Percentiles rank a stretch among this genome's conserved stretches.
phyloP scores from a whole-genome alignment of 108 stramenopile species.

The Skeletonema menzelii region DNA sequence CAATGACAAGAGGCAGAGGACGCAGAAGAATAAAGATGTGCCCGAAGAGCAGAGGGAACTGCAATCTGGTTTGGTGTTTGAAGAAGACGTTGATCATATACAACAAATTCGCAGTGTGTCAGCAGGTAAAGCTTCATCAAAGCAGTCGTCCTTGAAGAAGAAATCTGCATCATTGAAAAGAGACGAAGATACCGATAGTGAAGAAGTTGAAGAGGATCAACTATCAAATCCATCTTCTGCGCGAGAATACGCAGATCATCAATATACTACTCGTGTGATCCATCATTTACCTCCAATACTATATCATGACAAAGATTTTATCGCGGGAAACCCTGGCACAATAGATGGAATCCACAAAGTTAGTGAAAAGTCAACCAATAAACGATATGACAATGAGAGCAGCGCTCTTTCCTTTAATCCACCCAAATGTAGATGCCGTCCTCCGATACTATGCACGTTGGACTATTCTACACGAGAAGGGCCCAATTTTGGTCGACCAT shows the following conservation, averaged over 20 bases:
- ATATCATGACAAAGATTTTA: slow-evolving; percentile 49
- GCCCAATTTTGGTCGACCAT: slow-evolving; percentile 32
- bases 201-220: slow-evolving; percentile 5
- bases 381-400: background rate
- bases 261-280: slow-evolving; percentile 28
- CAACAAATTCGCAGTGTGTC: background rate
- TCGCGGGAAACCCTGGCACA: slow-evolving; percentile 38
- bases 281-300: slow-evolving; percentile 46
- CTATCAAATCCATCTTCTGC: slow-evolving; percentile 13
- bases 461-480: slow-evolving; percentile 41
- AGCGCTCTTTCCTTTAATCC: slow-evolving; percentile 19
- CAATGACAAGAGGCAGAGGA: slow-evolving; percentile 1
- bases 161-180: slow-evolving; percentile 4
- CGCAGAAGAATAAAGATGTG: background rate
- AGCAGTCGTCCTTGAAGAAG: slow-evolving; percentile 6
- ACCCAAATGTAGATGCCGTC: slow-evolving; percentile 49
- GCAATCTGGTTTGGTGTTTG: slow-evolving; percentile 50
- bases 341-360: slow-evolving; percentile 37
- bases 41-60: slow-evolving; percentile 16
- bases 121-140: background rate
- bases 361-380: slow-evolving; percentile 3
- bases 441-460: slow-evolving; percentile 34
- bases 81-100: slow-evolving; percentile 45
- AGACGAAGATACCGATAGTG: slow-evolving; percentile 5
- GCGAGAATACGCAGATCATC: slow-evolving; percentile 33